Conservation (phyloP, 2,329 filamentous ascomycete species). For the Colletotrichum echinochloae region DNA sequence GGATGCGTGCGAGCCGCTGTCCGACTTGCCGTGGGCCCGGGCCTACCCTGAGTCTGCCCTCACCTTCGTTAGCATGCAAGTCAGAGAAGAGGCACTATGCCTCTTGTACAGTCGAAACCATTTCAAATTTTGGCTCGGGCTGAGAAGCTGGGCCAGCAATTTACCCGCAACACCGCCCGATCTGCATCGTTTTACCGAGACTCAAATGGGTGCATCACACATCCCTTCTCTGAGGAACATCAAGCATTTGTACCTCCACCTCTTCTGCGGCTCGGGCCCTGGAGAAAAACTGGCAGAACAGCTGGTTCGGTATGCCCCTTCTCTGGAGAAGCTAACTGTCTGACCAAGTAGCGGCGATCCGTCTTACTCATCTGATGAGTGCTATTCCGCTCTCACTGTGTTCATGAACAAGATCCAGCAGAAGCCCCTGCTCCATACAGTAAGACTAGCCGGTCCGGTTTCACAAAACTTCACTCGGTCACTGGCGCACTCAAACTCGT, state of each 20-base stretch:
- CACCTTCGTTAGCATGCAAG: neutral
- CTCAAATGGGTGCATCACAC: neutral
- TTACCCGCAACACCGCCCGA: neutral
- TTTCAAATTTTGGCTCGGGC: constrained; percentile 5
- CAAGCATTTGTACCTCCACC: neutral
- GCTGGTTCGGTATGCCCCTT: neutral
- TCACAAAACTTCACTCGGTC: neutral
- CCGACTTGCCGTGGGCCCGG: neutral
- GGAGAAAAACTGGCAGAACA: neutral
- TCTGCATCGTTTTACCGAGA: neutral
- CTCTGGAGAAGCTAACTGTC: neutral
- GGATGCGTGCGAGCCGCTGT: neutral
- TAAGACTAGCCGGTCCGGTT: neutral
- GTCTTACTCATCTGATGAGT: neutral
- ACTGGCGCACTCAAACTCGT: neutral
- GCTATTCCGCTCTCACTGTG: neutral
- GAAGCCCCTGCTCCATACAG: neutral
- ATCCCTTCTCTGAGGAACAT: neutral
- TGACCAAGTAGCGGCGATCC: neutral
- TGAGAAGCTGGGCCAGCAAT: neutral
- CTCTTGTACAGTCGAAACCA: neutral
- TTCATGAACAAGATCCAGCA: constrained; percentile 1
- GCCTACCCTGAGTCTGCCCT: neutral
- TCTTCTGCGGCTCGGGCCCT: neutral
- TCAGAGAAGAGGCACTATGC: neutral